A percentile compares a stretch with the other conserved stretches of the same genome.
These are phyloP conservation scores for Dicorynia guianensis DNA, from an alignment of 306 rosid species.

Conservation along the genomic window DNA sequence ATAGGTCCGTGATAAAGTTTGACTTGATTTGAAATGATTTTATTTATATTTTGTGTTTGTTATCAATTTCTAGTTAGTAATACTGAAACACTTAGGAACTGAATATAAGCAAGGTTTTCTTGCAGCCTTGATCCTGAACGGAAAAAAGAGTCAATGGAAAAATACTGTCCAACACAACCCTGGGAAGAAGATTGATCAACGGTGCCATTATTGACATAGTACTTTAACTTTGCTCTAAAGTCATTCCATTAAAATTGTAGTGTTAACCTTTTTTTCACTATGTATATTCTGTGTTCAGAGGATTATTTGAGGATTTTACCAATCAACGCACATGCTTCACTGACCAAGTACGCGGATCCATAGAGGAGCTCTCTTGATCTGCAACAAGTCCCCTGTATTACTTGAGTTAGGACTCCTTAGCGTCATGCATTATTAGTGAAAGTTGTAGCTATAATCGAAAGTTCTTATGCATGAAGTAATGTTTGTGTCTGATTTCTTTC, in stretches of 20 bases:
- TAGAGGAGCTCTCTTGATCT: constrained; percentile 33
- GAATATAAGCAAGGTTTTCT: constrained; percentile 30
- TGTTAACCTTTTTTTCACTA: constrained; percentile 11
- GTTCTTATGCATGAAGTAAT: constrained; percentile 7
- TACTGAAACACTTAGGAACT: constrained; percentile 29
- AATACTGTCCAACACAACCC: constrained; percentile 82
- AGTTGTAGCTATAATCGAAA: background rate
- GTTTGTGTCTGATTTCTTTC: constrained; percentile 25
- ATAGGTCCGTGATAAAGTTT: constrained; percentile 64
- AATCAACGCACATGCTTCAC: constrained; percentile 33
- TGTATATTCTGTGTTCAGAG: constrained; percentile 29
- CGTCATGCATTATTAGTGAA: background rate
- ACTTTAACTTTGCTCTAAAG: constrained; percentile 7
- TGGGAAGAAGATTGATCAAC: constrained; percentile 70
- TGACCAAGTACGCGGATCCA: constrained; percentile 37
- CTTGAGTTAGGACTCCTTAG: constrained; percentile 48
- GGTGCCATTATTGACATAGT: constrained; percentile 43
- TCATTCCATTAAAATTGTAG: background rate
- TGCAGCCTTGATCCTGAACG: constrained; percentile 96
- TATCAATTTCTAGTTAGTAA: constrained; percentile 11
- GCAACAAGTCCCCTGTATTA: constrained; percentile 25
- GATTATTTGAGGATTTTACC: constrained; percentile 20
- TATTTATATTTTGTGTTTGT: background rate
- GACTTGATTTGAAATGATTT: constrained; percentile 29
- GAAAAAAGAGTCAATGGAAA: constrained; percentile 93